Base-by-base conservation (phyloP, 148 eudicot genomes). In the Cornus florida region DNA sequence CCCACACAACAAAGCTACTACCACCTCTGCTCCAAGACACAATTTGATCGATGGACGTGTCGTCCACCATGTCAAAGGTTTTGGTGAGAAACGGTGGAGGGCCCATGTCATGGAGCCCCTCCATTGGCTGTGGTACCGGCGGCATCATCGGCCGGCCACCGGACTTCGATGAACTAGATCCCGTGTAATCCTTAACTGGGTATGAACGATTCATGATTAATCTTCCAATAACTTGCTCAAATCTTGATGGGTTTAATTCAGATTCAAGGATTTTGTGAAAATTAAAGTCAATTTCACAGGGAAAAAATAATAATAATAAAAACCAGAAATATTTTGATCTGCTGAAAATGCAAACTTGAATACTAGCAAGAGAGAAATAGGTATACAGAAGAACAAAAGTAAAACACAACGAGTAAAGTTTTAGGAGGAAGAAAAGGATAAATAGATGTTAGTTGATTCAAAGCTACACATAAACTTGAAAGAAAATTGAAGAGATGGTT, bases 21-120 rank as follows among this genome's bases (percentile, higher is more conserved):
- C 98, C 98, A 57, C 82, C 90, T 87, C 93, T 92, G 80, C 75
- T 86, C 97, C 98, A 95, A 7, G 96, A 90, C 5, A 95, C 93
- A 68, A 93, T 83, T 33, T 67, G 78, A 84, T 88, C 82, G 28
- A 87, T 88, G 33, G 33, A 72, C 65, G 76, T 69, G 79, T 95
- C 97, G 75, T 95, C 94, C 74, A 95, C 97, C 96, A 93, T 87
- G n/a, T 93, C 98, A 79, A 81, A 95, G 6, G 94, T 92, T 82
- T 95, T 95, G 2, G 86, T 93, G 77, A 95, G 80, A 73, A 95
- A 93, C 50, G 98, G 97, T 10, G 97, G 98, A 5, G 98, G 98
- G 0, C 97, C 93, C n/a, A 73, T 73, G 23, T 93, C 98, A 71
- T 95, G 84, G 11, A 95, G 86, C 48, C 98, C 97, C 77, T 92